Base-by-base conservation (phyloP, 257 asterid genomes). In the Handroanthus guayacan region DNA sequence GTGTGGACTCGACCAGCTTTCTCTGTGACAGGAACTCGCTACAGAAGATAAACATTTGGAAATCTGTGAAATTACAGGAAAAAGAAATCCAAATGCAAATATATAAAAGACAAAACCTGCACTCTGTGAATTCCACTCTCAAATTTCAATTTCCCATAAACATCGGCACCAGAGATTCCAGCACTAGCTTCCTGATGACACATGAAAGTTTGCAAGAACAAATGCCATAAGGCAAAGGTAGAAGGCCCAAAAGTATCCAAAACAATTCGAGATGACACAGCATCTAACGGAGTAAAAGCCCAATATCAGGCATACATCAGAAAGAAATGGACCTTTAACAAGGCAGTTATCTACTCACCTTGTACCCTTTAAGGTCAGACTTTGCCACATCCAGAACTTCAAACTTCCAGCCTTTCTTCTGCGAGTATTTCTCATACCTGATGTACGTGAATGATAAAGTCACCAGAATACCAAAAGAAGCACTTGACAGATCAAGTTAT, bases 101-200 rank as follows among this genome's bases (percentile, higher is more conserved):
- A 67, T 50, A 72, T 45, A 69, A 62, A 36, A 71, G 74, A 20
- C 52, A 51, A 77, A 83, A 90, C 99, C 97, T 94, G 98, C 84
- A 95, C 99, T 83, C 99, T 86, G 79, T 95, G 99, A 83, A 95
- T 80, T 82, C 99, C 99, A 82, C 98, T 91, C 86, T 95, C 99
- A 76, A 95, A 95, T 87, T 95, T 95, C 70, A 95, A 79, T 84
- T 93, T 95, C 67, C 98, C 98, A 76, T 88, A 95, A 72, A 91
- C 97, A 82, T 90, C 92, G 60, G 90, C 87, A 56, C 99, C 99
- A 76, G 93, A 88, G 75, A 95, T 87, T 71, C 97, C 89, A 34
- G 99, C 98, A 84, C 91, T 88, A 72, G 98, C 99, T 86, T 95
- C 98, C 98, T 92, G 87, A 56, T 45, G 55, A 75, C 48, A 78